phyloP scores from a whole-genome alignment of 768 basidiomycete genomes.

The Fibroporia radiculosa region DNA sequence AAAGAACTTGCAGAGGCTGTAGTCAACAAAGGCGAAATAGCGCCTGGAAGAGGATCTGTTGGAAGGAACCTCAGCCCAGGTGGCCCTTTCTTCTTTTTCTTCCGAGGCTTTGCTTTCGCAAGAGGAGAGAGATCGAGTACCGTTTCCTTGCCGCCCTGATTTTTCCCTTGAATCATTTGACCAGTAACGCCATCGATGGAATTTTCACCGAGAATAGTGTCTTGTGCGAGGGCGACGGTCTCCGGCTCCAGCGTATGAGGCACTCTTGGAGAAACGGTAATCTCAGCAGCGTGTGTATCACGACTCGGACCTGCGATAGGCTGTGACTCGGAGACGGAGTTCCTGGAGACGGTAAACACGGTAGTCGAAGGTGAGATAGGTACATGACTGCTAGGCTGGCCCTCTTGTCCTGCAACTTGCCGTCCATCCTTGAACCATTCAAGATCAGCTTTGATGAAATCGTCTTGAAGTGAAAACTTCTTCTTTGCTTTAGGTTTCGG shows the following conservation, averaged over 20 bases:
- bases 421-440: constrained; percentile 10
- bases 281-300: background rate
- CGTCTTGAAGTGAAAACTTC: constrained; percentile 6
- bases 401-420: constrained; percentile 2
- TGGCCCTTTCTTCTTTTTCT: constrained; percentile 9
- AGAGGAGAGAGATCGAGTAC: constrained; percentile 10
- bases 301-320: background rate
- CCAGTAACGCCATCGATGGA: background rate
- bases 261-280: no score
- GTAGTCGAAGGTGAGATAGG: background rate
- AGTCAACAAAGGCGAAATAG: no score
- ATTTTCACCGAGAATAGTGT: background rate
- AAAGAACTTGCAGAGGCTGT: no score
- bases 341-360: background rate
- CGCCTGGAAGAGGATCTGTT: no score
- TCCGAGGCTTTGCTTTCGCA: background rate
- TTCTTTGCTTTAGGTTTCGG: constrained; percentile 13
- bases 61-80: constrained; percentile 13
- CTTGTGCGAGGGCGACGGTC: background rate
- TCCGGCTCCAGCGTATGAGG: background rate
- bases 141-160: background rate
- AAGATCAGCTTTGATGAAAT: constrained; percentile 14
- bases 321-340: background rate
- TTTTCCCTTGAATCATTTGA: background rate
- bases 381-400: background rate